Conservation (phyloP, 106 monocot genomes). For the Agapanthus africanus region DNA sequence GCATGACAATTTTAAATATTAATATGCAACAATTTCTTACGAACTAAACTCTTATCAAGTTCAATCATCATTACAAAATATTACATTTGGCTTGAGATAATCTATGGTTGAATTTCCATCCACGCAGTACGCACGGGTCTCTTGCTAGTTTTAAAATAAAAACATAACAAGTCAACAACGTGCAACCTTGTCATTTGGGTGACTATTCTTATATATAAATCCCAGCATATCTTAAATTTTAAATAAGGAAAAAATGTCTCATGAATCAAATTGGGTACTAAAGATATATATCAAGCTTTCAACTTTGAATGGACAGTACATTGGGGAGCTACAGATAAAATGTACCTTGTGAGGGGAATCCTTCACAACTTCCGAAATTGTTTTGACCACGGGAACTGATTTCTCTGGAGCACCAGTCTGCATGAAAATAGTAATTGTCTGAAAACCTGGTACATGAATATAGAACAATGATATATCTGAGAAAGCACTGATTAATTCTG, state of each 20-base stretch:
- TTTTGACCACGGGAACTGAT: slow-evolving; percentile 24
- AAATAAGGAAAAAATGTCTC: too few species aligned
- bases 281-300: not conserved
- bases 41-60: too few species aligned
- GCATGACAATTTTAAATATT: too few species aligned
- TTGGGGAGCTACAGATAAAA: not conserved
- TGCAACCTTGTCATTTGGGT: not conserved
- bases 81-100: too few species aligned
- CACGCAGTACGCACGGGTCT: too few species aligned
- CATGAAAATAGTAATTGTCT: slow-evolving; percentile 48
- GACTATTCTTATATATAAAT: not conserved
- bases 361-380: slow-evolving; percentile 62
- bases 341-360: slow-evolving; percentile 89
- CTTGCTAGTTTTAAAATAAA: too few species aligned
- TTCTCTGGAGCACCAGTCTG: slow-evolving; percentile 70
- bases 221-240: not conserved
- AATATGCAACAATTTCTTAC: too few species aligned
- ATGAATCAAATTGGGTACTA: not conserved
- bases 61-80: too few species aligned
- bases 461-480: slow-evolving; percentile 19
- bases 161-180: not conserved
- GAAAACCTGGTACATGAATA: slow-evolving; percentile 35
- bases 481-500: slow-evolving; percentile 12
- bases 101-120: too few species aligned
- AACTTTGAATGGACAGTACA: not conserved